Percentiles rank a stretch among this genome's conserved stretches.
phyloP scores from a whole-genome alignment of 1,284 basidiomycete species.

The Leccinum colubrinum region DNA sequence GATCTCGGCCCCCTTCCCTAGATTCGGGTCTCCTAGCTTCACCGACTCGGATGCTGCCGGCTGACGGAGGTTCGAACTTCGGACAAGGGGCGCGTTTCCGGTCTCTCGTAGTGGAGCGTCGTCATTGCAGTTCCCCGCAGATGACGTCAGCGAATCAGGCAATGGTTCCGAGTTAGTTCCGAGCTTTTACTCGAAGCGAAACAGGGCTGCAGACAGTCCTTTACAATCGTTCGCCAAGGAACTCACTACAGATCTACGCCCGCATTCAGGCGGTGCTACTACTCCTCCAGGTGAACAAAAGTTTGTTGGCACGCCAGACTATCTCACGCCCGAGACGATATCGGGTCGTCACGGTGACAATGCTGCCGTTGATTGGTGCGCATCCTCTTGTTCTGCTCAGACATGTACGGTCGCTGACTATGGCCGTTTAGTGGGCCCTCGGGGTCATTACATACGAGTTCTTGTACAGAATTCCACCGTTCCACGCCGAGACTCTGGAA shows the following conservation, averaged over 20 bases:
- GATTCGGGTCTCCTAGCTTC: constrained; percentile 80
- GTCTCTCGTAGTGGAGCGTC: constrained; percentile 58
- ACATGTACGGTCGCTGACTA: constrained; percentile 13
- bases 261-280: constrained; percentile 57
- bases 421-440: constrained; percentile 78
- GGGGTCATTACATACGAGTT: constrained; percentile 99
- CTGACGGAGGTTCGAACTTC: constrained; percentile 82
- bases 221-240: constrained; percentile 80
- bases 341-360: constrained; percentile 96
- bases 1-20: constrained; percentile 77
- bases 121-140: constrained; percentile 66
- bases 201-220: constrained; percentile 66
- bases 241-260: constrained; percentile 78
- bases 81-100: constrained; percentile 54
- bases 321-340: constrained; percentile 95
- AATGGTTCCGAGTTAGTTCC: constrained; percentile 81
- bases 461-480: constrained; percentile 94
- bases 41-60: constrained; percentile 50
- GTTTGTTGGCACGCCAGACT: constrained; percentile 97
- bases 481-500: constrained; percentile 95
- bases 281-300: constrained; percentile 85
- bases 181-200: constrained; percentile 56
- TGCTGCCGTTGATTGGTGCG: constrained; percentile 90
- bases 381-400: constrained; percentile 18
- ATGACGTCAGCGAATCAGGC: constrained; percentile 77